phyloP scores from a whole-genome alignment of 2,329 filamentous ascomycete species.

The Achaetomium macrosporum region DNA sequence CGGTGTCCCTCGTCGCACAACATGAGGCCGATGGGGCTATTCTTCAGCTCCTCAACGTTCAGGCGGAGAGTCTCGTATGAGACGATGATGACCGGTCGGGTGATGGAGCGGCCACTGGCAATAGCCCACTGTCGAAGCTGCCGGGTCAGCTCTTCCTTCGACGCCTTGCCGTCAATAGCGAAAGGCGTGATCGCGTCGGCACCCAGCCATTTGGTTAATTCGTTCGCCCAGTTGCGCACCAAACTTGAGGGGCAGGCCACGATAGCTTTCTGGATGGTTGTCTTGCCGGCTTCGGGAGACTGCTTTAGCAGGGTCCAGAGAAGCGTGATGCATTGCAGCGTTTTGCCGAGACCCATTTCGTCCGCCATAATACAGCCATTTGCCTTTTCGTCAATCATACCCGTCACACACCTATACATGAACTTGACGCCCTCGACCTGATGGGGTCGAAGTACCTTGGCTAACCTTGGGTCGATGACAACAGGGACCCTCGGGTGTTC shows the following conservation, averaged over 20 bases:
- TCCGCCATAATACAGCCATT: slow-evolving; percentile 99
- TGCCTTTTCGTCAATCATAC: slow-evolving; percentile 88
- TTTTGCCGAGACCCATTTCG: slow-evolving; percentile 98
- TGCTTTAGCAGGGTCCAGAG: slow-evolving; percentile 97
- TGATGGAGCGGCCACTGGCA: slow-evolving; percentile 79
- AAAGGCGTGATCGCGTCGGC: slow-evolving; percentile 87
- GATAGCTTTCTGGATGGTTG: slow-evolving; percentile 92
- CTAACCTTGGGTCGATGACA: slow-evolving; percentile 84
- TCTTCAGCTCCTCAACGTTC: slow-evolving; percentile 83
- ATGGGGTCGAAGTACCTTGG: slow-evolving; percentile 90
- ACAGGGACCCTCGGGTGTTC: slow-evolving; percentile 88
- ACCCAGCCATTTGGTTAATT: slow-evolving; percentile 93
- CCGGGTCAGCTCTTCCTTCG: slow-evolving; percentile 84
- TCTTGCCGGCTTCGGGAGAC: slow-evolving; percentile 87
- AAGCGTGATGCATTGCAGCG: slow-evolving; percentile 89
- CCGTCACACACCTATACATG: slow-evolving; percentile 89
- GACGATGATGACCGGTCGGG: slow-evolving; percentile 90
- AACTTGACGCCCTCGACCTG: slow-evolving; percentile 98
- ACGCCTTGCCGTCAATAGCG: slow-evolving; percentile 92
- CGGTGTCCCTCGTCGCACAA: slow-evolving; percentile 96
- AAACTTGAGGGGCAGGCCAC: slow-evolving; percentile 95
- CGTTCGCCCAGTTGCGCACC: slow-evolving; percentile 97
- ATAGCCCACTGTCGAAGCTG: slow-evolving; percentile 96
- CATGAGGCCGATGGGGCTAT: slow-evolving; percentile 85
- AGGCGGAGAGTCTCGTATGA: slow-evolving; percentile 94